These are phyloP conservation scores for Rhizopus stolonifer DNA, from an alignment of 371 early-diverging fungal genomes.

Conservation along the genomic window DNA sequence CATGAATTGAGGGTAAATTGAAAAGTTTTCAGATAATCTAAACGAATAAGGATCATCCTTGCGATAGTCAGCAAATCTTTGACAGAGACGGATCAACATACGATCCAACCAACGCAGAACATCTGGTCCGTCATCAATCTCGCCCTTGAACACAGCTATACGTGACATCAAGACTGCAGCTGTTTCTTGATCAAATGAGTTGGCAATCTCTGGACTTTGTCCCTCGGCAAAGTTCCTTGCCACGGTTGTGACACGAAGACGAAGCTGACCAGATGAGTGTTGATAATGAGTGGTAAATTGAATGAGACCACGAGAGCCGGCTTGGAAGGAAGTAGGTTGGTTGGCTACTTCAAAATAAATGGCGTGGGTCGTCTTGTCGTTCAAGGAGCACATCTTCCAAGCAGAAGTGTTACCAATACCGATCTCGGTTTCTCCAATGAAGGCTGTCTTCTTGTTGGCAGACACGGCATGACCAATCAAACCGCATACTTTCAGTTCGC, in stretches of 20 bases:
- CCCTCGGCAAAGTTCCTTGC: constrained; percentile 93
- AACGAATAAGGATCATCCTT: constrained; percentile 96
- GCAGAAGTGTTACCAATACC: constrained; percentile 94
- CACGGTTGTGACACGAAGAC: constrained; percentile 94
- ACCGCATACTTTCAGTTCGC: constrained; percentile 94
- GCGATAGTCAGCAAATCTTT: constrained; percentile 94
- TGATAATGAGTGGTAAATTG: constrained; percentile 97
- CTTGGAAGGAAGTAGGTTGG: constrained; percentile 81
- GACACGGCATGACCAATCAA: constrained; percentile 94
- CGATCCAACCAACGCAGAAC: constrained; percentile 99
- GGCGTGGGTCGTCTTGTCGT: constrained; percentile 85
- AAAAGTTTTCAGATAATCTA: constrained; percentile 92
- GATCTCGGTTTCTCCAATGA: constrained; percentile 96
- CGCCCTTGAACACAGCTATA: constrained; percentile 96
- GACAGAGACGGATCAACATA: constrained; percentile 97
- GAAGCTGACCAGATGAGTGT: constrained; percentile 88
- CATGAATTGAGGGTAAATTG: constrained; percentile 99
- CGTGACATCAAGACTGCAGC: constrained; percentile 98
- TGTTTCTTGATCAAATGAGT: constrained; percentile 99
- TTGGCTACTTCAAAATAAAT: constrained; percentile 96
- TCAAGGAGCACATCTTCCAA: constrained; percentile 95
- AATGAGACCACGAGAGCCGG: constrained; percentile 87
- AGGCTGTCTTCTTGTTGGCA: constrained; percentile 83
- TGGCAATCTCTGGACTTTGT: constrained; percentile 83
- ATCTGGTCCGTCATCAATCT: constrained; percentile 98